phyloP scores from a whole-genome alignment of 2,329 filamentous ascomycete genomes.

The Colletotrichum viniferum region DNA sequence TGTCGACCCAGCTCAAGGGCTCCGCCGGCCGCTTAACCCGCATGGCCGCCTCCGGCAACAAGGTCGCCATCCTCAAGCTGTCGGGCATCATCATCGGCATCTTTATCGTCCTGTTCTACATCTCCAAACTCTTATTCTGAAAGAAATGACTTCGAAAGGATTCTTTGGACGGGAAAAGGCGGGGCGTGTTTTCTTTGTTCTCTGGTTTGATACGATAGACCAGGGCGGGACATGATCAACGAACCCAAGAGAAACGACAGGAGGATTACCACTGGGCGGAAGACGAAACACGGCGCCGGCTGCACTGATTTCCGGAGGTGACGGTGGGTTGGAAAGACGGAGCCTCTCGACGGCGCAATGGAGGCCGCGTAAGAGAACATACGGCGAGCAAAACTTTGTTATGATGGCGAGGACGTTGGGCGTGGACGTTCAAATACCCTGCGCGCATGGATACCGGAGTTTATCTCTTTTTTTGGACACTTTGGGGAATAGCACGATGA shows the following conservation, averaged over 20 bases:
- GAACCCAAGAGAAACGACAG: background rate
- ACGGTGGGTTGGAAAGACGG: background rate
- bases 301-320: background rate
- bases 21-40: constrained; percentile 81
- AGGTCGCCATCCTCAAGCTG: constrained; percentile 87
- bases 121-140: constrained; percentile 67
- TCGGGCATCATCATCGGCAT: constrained; percentile 78
- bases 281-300: background rate
- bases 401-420: constrained; percentile 1
- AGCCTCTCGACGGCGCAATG: background rate
- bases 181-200: background rate
- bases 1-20: constrained; percentile 82
- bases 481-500: background rate
- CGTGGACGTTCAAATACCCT: constrained; percentile 20
- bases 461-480: background rate
- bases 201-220: background rate
- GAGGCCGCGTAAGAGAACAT: background rate
- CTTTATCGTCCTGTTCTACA: constrained; percentile 79
- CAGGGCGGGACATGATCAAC: background rate
- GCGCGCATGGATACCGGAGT: constrained; percentile 17
- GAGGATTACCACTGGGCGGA: background rate
- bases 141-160: background rate
- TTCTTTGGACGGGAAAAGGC: background rate
- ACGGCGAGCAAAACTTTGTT: background rate
- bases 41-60: constrained; percentile 92